Evolutionary conservation across 441 rosid genomes (phyloP).

Genomic region (Flueggea neowawraea): DNA sequence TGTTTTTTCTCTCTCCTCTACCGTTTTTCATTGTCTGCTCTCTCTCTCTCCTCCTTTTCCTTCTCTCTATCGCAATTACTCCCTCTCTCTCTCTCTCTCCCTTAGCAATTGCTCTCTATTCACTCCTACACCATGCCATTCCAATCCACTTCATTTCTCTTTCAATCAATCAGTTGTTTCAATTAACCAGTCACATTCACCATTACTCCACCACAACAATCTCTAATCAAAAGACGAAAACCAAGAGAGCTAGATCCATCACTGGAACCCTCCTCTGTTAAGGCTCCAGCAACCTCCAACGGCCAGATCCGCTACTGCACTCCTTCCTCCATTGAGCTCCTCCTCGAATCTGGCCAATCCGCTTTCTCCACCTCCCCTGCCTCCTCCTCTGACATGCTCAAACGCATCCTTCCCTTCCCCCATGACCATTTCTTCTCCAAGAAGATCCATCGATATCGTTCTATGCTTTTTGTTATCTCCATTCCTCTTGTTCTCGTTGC

Average conservation of each 20-base stretch:
- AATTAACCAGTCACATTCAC: constrained; percentile 10
- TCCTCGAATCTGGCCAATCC: constrained; percentile 43
- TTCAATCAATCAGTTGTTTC: no score
- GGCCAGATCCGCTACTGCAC: constrained; percentile 94
- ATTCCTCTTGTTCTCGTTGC: constrained; percentile 58
- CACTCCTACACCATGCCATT: no score
- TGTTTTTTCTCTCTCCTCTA: no score
- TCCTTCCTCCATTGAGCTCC: constrained; percentile 78
- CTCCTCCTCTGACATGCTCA: constrained; percentile 39
- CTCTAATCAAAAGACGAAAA: no score
- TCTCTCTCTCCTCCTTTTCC: no score
- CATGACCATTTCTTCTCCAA: constrained; percentile 56
- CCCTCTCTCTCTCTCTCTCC: no score
- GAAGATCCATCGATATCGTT: constrained; percentile 68
- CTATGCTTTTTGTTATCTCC: constrained; percentile 56
- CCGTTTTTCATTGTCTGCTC: no score
- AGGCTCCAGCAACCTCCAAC: constrained; percentile 48
- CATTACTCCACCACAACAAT: neutral
- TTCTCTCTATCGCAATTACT: no score
- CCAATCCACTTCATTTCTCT: no score
- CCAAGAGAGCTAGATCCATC: constrained; percentile 85
- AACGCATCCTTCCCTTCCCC: constrained; percentile 41
- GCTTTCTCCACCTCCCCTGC: constrained; percentile 32
- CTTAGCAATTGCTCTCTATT: no score
- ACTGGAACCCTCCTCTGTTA: constrained; percentile 24